phyloP scores from a whole-genome alignment of 345 rosid species.

The Balakata baccata region DNA sequence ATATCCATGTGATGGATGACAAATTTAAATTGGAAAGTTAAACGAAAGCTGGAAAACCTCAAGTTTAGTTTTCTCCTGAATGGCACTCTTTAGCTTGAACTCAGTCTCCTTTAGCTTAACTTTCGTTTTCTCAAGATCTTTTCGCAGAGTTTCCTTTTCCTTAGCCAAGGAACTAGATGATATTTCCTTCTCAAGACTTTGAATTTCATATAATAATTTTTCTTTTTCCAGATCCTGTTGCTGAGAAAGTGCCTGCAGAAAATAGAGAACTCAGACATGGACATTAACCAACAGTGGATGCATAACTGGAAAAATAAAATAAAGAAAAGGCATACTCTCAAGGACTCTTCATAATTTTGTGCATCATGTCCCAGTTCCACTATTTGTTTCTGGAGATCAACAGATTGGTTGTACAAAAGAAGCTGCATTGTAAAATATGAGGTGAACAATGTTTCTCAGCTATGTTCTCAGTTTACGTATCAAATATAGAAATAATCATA shows the following conservation, averaged over 20 bases:
- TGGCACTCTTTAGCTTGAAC: constrained; percentile 69
- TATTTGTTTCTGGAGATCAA: constrained; percentile 50
- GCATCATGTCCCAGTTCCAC: constrained; percentile 45
- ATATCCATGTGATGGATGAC: background rate
- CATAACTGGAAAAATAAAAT: background rate
- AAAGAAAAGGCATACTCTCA: constrained; percentile 34
- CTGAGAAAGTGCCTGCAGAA: constrained; percentile 51
- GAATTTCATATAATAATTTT: constrained; percentile 52
- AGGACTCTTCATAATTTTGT: constrained; percentile 44
- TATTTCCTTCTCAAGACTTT: constrained; percentile 67
- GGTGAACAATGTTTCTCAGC: constrained; percentile 10
- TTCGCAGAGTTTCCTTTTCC: constrained; percentile 76
- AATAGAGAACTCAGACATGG: constrained; percentile 10
- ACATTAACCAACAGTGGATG: background rate
- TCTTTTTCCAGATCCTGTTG: constrained; percentile 54
- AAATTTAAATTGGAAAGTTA: background rate
- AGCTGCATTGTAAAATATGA: constrained; percentile 37
- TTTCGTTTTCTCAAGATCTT: constrained; percentile 80
- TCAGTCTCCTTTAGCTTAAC: constrained; percentile 76
- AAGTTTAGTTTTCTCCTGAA: constrained; percentile 94
- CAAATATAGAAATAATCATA: constrained; percentile 13
- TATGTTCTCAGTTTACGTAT: background rate
- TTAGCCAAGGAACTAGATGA: constrained; percentile 62
- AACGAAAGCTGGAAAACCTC: constrained; percentile 50
- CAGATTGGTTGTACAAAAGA: constrained; percentile 40